Conservation (phyloP, 352 stramenopile species). For the Phytophthora litchii region DNA sequence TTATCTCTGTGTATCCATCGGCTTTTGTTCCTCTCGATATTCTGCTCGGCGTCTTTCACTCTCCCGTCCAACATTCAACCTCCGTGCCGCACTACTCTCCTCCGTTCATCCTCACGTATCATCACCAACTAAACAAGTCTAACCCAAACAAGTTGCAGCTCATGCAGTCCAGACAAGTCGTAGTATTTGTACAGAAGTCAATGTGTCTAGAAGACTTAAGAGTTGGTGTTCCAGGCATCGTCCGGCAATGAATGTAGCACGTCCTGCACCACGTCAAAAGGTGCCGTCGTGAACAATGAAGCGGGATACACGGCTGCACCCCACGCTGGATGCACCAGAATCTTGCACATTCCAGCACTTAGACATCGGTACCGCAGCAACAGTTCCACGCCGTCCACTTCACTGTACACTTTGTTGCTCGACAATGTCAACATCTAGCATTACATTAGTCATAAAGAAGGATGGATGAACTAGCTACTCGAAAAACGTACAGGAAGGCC, state of each 20-base stretch:
- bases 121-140: conserved; percentile 11
- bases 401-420: conserved; percentile 95
- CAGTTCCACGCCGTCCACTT: conserved; percentile 95
- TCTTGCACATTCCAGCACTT: conserved; percentile 95
- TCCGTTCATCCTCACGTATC: conserved; percentile 16
- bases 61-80: conserved; percentile 61
- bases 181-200: conserved; percentile 17
- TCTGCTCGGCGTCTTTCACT: conserved; percentile 60
- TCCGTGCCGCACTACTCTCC: conserved; percentile 54
- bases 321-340: conserved; percentile 96
- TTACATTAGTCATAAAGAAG: background rate
- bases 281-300: conserved; percentile 95
- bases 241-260: conserved; percentile 50
- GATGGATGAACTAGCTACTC: background rate
- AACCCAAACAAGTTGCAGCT: conserved; percentile 3
- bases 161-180: too few species aligned
- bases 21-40: conserved; percentile 60
- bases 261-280: conserved; percentile 77
- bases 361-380: conserved; percentile 83
- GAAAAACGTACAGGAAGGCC: conserved; percentile 83
- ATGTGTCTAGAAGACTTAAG: conserved; percentile 1
- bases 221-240: conserved; percentile 30
- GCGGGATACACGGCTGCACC: conserved; percentile 95
- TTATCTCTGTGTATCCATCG: conserved; percentile 60
- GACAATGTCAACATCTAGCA: conserved; percentile 90